phyloP scores from a whole-genome alignment of 2,329 filamentous ascomycete genomes.

The Stemphylium beticola region DNA sequence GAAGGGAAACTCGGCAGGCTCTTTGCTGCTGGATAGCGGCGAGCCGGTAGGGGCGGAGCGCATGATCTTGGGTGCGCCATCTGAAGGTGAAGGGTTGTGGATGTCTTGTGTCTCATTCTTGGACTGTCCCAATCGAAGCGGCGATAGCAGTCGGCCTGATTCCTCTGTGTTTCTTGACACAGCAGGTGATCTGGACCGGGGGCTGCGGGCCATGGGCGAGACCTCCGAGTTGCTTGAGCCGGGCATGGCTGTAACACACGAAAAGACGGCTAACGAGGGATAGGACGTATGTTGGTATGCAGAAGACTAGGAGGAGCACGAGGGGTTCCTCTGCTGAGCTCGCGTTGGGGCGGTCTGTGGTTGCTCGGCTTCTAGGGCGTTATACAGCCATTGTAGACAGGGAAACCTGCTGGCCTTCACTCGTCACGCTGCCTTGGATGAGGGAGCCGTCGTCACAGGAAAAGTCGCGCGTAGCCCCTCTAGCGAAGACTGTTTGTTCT shows the following conservation, averaged over 20 bases:
- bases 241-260: slow-evolving; percentile 25
- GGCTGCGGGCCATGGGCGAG: slow-evolving; percentile 33
- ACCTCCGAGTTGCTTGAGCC: slow-evolving; percentile 36
- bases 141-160: slow-evolving; percentile 28
- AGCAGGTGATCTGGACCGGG: slow-evolving; percentile 31
- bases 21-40: slow-evolving; percentile 28
- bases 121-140: slow-evolving; percentile 32
- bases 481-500: not conserved
- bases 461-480: not conserved
- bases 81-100: slow-evolving; percentile 17
- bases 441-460: not conserved
- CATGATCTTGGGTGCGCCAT: slow-evolving; percentile 39
- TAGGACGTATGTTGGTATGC: no score
- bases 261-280: not conserved
- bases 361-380: slow-evolving; percentile 11
- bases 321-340: slow-evolving; percentile 1
- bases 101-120: slow-evolving; percentile 24
- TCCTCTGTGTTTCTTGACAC: slow-evolving; percentile 22
- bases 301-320: not conserved
- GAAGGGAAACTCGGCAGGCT: slow-evolving; percentile 49
- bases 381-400: slow-evolving; percentile 22
- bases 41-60: slow-evolving; percentile 40
- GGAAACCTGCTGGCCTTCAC: slow-evolving; percentile 12
- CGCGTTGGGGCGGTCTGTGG: slow-evolving; percentile 14
- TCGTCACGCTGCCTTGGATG: slow-evolving; percentile 6